phyloP scores from a whole-genome alignment of 768 basidiomycete genomes.

The Serendipita sp. region DNA sequence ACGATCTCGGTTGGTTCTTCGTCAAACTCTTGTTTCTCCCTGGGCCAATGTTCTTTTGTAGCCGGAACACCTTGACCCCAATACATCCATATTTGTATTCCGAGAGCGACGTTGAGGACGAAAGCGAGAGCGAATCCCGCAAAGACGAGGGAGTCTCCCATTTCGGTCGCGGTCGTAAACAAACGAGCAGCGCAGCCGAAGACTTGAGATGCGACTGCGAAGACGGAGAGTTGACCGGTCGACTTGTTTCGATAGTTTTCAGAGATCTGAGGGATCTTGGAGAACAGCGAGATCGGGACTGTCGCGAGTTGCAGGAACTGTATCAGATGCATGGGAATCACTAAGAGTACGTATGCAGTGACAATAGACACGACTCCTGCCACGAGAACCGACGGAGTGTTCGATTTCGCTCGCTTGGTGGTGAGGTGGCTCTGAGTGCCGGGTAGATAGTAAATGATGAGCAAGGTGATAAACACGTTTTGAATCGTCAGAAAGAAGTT shows the following conservation, averaged over 20 bases:
- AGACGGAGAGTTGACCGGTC: slow-evolving; percentile 87
- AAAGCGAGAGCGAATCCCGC: slow-evolving; percentile 78
- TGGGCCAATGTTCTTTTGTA: slow-evolving; percentile 14
- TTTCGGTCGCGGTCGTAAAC: slow-evolving; percentile 85
- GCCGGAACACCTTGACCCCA: slow-evolving; percentile 36
- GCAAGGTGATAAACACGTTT: slow-evolving; percentile 73
- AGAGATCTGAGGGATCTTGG: slow-evolving; percentile 85
- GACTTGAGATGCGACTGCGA: slow-evolving; percentile 80
- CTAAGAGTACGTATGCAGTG: slow-evolving; percentile 23
- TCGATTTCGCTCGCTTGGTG: slow-evolving; percentile 9
- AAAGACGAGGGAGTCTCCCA: slow-evolving; percentile 62
- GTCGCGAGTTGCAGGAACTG: slow-evolving; percentile 67
- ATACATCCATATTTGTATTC: slow-evolving; percentile 69
- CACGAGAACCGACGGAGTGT: slow-evolving; percentile 18
- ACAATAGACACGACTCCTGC: slow-evolving; percentile 21
- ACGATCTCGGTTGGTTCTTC: slow-evolving; percentile 26
- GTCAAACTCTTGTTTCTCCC: slow-evolving; percentile 10
- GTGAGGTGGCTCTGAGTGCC: slow-evolving; percentile 13
- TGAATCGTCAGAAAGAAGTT: slow-evolving; percentile 86
- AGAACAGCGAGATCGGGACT: slow-evolving; percentile 78
- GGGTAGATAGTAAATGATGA: slow-evolving; percentile 49
- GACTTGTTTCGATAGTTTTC: slow-evolving; percentile 59
- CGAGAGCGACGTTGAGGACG: slow-evolving; percentile 66
- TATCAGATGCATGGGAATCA: slow-evolving; percentile 30
- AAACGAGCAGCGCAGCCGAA: slow-evolving; percentile 79